Percentiles rank a stretch among this genome's conserved stretches.
Conservation (phyloP, 1,139 yeast species). For the Pichia sp. region DNA sequence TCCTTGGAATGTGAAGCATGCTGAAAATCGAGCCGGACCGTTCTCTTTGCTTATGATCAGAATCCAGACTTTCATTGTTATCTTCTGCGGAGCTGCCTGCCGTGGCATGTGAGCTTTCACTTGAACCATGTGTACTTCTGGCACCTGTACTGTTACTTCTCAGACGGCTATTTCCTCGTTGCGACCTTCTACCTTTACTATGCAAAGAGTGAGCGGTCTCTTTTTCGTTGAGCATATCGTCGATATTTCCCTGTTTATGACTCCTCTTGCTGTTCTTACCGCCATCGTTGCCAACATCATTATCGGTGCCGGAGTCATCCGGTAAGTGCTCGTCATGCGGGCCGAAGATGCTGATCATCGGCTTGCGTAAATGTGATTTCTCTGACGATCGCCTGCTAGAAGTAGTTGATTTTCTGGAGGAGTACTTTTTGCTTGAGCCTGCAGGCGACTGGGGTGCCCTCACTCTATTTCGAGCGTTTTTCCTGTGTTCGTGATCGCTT, state of each 20-base stretch:
- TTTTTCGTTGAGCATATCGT: background rate
- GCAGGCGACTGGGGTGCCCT: background rate
- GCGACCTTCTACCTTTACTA: background rate
- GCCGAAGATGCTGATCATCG: background rate
- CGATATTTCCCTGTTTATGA: background rate
- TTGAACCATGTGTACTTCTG: background rate
- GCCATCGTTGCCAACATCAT: background rate
- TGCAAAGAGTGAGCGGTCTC: background rate
- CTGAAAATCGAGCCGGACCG: constrained; percentile 7
- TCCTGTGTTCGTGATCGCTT: background rate
- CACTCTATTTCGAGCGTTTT: background rate
- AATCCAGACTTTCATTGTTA: background rate
- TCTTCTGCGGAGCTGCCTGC: background rate
- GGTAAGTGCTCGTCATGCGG: background rate
- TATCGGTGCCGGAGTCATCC: background rate
- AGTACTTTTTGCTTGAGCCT: background rate
- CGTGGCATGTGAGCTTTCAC: background rate
- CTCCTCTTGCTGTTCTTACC: background rate
- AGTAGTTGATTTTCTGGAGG: background rate
- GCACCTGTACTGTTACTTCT: background rate
- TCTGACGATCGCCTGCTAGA: background rate
- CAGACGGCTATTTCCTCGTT: background rate
- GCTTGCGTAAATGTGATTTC: background rate
- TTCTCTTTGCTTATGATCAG: background rate
- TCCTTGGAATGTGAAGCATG: constrained; percentile 5